Evolutionary conservation across 140 eudicot genomes (phyloP).

Genomic region (Erigeron philadelphicus): DNA sequence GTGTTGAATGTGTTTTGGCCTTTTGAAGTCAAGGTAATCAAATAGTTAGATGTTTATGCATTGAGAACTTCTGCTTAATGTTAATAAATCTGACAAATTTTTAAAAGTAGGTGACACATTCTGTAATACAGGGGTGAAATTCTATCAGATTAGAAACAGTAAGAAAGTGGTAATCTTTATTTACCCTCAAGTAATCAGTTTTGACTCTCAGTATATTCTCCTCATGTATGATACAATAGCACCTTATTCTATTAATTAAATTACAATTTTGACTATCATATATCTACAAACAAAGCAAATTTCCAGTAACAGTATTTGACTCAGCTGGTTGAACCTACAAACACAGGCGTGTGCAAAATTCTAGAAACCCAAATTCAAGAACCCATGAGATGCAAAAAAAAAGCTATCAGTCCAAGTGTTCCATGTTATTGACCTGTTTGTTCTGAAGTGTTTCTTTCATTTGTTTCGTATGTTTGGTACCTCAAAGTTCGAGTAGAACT

Average conservation of each 20-base stretch:
- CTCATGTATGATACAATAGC: constrained; percentile 83
- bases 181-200: neutral
- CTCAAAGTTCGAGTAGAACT: no score
- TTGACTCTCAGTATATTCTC: constrained; percentile 79
- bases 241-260: constrained; percentile 40
- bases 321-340: no score
- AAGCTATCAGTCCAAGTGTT: neutral
- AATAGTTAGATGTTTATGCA: no score
- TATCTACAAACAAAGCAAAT: neutral
- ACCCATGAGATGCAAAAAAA: neutral
- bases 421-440: neutral
- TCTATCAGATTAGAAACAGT: neutral
- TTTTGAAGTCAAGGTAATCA: neutral
- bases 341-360: neutral
- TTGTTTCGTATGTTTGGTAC: no score
- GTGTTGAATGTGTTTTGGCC: neutral
- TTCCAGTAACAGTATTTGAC: neutral
- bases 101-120: neutral
- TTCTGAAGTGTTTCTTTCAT: no score
- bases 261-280: neutral
- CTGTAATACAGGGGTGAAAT: neutral
- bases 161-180: no score
- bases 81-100: no score
- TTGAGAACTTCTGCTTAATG: no score
- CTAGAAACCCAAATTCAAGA: neutral